A percentile compares a stretch with the other conserved stretches of the same genome.
phyloP scores from a whole-genome alignment of 2,329 filamentous ascomycete species.

The Aaosphaeria pasadenensis region DNA sequence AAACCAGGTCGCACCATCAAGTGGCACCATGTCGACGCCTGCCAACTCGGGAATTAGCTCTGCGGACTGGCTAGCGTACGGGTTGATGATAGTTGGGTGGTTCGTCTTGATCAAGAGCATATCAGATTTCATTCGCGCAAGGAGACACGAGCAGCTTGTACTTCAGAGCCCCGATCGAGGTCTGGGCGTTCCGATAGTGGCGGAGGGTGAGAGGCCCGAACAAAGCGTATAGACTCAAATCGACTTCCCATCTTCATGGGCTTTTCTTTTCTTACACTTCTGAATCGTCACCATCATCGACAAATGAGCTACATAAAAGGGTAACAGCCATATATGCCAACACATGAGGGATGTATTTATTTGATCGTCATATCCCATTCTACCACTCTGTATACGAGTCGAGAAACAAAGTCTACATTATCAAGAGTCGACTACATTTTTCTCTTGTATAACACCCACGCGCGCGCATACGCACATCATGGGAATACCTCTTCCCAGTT shows the following conservation, averaged over 20 bases:
- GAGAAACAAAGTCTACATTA: too few species aligned
- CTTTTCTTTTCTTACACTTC: not conserved
- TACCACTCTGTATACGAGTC: too few species aligned
- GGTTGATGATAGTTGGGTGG: conserved; percentile 96
- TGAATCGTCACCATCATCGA: not conserved
- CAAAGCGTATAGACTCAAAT: not conserved
- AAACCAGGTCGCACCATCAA: conserved; percentile 54
- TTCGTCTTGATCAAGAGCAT: conserved; percentile 95
- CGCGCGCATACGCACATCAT: too few species aligned
- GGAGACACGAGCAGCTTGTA: conserved; percentile 89
- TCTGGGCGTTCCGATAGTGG: conserved; percentile 79
- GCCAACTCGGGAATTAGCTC: conserved; percentile 59
- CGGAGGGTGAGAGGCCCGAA: conserved; percentile 77
- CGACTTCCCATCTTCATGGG: not conserved
- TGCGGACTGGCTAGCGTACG: conserved; percentile 86
- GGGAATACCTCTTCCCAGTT: too few species aligned
- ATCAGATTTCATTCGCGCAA: conserved; percentile 82
- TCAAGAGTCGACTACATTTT: too few species aligned
- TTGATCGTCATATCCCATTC: too few species aligned
- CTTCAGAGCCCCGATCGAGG: conserved; percentile 90
- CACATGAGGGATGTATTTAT: too few species aligned
- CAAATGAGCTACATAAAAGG: not conserved
- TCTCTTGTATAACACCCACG: too few species aligned
- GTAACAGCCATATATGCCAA: not conserved
- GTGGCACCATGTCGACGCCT: conserved; percentile 32